Conservation (phyloP, 1,139 yeast genomes). For the Saccharomycopsis phalli region DNA sequence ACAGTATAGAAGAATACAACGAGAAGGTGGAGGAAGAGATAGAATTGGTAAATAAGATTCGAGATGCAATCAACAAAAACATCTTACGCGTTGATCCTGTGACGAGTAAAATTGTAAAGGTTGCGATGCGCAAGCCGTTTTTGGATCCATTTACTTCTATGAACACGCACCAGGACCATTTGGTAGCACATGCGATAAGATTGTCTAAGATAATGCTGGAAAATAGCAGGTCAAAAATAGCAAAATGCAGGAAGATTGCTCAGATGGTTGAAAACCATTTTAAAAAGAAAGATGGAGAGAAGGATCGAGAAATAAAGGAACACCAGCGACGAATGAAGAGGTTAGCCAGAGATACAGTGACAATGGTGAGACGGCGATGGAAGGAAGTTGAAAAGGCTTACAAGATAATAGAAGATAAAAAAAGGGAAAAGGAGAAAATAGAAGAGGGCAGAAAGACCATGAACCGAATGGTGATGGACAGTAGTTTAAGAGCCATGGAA, state of each 20-base stretch:
- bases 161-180: constrained; percentile 59
- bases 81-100: constrained; percentile 36
- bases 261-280: constrained; percentile 82
- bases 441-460: constrained; percentile 63
- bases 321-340: constrained; percentile 57
- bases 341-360: constrained; percentile 70
- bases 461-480: constrained; percentile 26
- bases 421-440: constrained; percentile 54
- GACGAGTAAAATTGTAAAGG: constrained; percentile 26
- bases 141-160: constrained; percentile 36
- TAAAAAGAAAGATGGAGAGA: constrained; percentile 78
- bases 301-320: constrained; percentile 68
- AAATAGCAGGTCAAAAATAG: constrained; percentile 53
- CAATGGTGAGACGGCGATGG: constrained; percentile 90
- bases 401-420: constrained; percentile 32
- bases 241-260: constrained; percentile 66
- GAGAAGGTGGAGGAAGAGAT: constrained; percentile 40
- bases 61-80: constrained; percentile 46
- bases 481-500: constrained; percentile 30
- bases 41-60: constrained; percentile 37
- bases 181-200: constrained; percentile 66
- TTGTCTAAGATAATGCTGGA: constrained; percentile 68
- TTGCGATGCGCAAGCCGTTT: constrained; percentile 28
- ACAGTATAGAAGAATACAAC: constrained; percentile 36
- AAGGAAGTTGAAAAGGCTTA: constrained; percentile 79